These are phyloP conservation scores for Peterozyma toletana DNA, from an alignment of 805 yeast species.

Conservation along the genomic window DNA sequence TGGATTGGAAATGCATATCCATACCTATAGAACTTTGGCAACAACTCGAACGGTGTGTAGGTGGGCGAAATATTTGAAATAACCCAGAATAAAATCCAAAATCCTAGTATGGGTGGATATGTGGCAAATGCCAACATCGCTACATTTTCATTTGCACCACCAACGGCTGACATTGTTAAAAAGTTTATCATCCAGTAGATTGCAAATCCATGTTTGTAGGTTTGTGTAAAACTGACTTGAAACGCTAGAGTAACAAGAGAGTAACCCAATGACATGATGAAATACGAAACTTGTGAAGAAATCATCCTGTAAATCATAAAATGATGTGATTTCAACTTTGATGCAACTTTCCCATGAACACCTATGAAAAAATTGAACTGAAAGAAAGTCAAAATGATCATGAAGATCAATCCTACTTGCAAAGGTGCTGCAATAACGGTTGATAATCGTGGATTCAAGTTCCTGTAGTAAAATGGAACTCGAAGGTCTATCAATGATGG, in stretches of 20 bases:
- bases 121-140: constrained; percentile 42
- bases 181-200: constrained; percentile 67
- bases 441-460: constrained; percentile 23
- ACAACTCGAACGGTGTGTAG: constrained; percentile 55
- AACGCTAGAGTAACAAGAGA: constrained; percentile 57
- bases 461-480: constrained; percentile 22
- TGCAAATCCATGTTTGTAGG: constrained; percentile 60
- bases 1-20: constrained; percentile 69
- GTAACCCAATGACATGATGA: constrained; percentile 46
- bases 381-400: constrained; percentile 62
- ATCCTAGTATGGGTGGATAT: constrained; percentile 60
- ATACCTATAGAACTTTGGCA: constrained; percentile 49
- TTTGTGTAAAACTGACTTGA: constrained; percentile 48
- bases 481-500: constrained; percentile 13
- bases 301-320: constrained; percentile 43
- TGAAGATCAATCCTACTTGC: constrained; percentile 64
- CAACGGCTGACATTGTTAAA: constrained; percentile 69
- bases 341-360: constrained; percentile 40
- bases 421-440: constrained; percentile 52
- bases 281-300: constrained; percentile 43
- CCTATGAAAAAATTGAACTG: constrained; percentile 52
- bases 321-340: constrained; percentile 36
- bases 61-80: constrained; percentile 63
- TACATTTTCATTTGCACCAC: constrained; percentile 65
- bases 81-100: constrained; percentile 70